Percentiles rank a stretch among this genome's conserved stretches.
phyloP scores from a whole-genome alignment of 345 rosid genomes.

The Moricandia moricandioides region DNA sequence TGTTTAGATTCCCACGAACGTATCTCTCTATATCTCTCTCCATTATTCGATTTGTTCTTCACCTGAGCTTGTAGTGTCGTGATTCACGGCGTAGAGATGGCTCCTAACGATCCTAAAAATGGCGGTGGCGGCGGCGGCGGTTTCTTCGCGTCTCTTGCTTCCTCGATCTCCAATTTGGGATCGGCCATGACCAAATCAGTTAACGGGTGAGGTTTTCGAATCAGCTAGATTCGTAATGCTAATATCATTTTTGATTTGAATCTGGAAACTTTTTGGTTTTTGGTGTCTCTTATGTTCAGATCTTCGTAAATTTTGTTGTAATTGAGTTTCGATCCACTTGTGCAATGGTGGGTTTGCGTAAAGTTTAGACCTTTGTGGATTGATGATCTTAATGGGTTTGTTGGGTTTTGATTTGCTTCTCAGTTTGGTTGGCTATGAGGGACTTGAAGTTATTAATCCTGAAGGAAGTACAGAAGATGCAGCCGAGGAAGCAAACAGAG shows the following conservation, averaged over 20 bases:
- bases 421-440: constrained; percentile 83
- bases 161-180: constrained; percentile 66
- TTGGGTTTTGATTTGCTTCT: constrained; percentile 2
- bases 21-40: neutral
- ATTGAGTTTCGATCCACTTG: neutral
- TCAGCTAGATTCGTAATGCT: constrained; percentile 20
- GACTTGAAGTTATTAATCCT: constrained; percentile 89
- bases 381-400: neutral
- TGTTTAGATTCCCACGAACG: neutral
- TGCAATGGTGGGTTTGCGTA: neutral
- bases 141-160: constrained; percentile 81
- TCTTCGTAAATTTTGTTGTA: neutral
- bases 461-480: constrained; percentile 97
- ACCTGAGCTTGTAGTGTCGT: constrained; percentile 8
- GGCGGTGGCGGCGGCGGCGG: constrained; percentile 38
- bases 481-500: constrained; percentile 88
- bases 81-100: constrained; percentile 44
- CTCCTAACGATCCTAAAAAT: constrained; percentile 66
- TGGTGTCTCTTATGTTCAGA: neutral
- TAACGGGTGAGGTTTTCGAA: constrained; percentile 60
- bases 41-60: constrained; percentile 8
- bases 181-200: constrained; percentile 89
- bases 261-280: neutral
- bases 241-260: neutral
- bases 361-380: constrained; percentile 13